Percentiles rank a stretch among this genome's conserved stretches.
phyloP scores from a whole-genome alignment of 2,329 filamentous ascomycete genomes.

The Arachnopeziza araneosa region DNA sequence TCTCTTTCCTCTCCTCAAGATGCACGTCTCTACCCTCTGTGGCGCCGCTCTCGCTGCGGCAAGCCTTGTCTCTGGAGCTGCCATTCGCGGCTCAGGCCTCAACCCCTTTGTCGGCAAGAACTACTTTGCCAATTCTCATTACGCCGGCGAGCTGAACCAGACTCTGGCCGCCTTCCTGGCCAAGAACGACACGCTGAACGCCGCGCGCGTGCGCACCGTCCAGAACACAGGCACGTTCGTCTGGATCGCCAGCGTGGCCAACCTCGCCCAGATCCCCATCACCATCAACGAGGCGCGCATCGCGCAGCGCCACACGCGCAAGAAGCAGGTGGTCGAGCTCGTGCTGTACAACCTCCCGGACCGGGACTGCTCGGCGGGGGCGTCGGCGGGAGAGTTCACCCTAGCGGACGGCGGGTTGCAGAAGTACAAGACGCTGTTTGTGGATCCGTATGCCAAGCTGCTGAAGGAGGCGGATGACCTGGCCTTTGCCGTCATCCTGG shows the following conservation, averaged over 20 bases:
- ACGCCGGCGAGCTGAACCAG: slow-evolving; percentile 37
- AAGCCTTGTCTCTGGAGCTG: background rate
- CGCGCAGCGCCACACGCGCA: slow-evolving; percentile 31
- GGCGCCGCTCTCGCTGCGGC: background rate
- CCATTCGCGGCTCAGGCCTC: slow-evolving; percentile 6
- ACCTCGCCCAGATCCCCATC: slow-evolving; percentile 35
- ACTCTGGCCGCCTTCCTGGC: slow-evolving; percentile 34
- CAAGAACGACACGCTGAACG: slow-evolving; percentile 34
- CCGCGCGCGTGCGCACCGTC: slow-evolving; percentile 34
- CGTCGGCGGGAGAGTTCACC: slow-evolving; percentile 38
- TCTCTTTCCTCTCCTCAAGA: background rate
- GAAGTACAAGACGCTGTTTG: slow-evolving; percentile 37
- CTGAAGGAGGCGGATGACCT: slow-evolving; percentile 34
- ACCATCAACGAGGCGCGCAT: slow-evolving; percentile 36
- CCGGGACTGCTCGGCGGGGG: slow-evolving; percentile 40
- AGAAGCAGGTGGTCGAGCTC: slow-evolving; percentile 34
- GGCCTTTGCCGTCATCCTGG: slow-evolving; percentile 39
- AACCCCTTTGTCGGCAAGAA: slow-evolving; percentile 44
- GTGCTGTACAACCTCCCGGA: slow-evolving; percentile 42
- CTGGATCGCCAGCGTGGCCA: slow-evolving; percentile 36
- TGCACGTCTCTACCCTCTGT: background rate
- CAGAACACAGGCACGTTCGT: slow-evolving; percentile 39
- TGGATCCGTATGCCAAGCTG: slow-evolving; percentile 36
- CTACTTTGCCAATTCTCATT: slow-evolving; percentile 42
- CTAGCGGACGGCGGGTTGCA: slow-evolving; percentile 33